Evolutionary conservation across 225 moss, liverwort and hornwort species (phyloP).

Genomic region (Antitrichia curtipendula): DNA sequence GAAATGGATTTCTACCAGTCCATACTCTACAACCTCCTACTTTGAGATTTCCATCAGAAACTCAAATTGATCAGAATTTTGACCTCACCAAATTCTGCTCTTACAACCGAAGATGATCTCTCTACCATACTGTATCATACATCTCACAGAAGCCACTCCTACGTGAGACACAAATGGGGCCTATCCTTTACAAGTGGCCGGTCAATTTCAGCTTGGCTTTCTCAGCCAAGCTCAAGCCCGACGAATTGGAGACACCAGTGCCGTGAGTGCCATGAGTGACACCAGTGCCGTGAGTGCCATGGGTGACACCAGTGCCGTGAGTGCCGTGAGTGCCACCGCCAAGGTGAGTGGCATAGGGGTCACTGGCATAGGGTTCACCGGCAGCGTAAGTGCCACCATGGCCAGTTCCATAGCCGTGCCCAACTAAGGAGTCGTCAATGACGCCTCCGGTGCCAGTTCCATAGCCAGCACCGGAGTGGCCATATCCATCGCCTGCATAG

Average conservation of each 20-base stretch:
- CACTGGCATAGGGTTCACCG: not conserved
- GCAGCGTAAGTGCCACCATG: not conserved
- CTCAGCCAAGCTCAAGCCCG: conserved; percentile 8
- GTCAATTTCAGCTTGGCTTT: conserved; percentile 29
- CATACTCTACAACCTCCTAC: not conserved
- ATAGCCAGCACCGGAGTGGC: not conserved
- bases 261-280: not conserved
- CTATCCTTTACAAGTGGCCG: conserved; percentile 2
- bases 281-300: not conserved
- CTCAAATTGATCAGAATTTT: not conserved
- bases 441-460: not conserved
- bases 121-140: not conserved
- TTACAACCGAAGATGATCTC: not conserved
- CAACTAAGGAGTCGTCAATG: not conserved
- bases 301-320: not conserved
- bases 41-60: not conserved
- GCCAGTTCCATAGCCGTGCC: not conserved
- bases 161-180: not conserved
- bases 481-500: not conserved
- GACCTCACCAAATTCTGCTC: not conserved
- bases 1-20: not conserved
- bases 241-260: not conserved
- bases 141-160: not conserved
- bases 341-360: not conserved
- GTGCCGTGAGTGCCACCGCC: not conserved